phyloP scores from a whole-genome alignment of 2,329 filamentous ascomycete species.

The Cyclaneusma minus region DNA sequence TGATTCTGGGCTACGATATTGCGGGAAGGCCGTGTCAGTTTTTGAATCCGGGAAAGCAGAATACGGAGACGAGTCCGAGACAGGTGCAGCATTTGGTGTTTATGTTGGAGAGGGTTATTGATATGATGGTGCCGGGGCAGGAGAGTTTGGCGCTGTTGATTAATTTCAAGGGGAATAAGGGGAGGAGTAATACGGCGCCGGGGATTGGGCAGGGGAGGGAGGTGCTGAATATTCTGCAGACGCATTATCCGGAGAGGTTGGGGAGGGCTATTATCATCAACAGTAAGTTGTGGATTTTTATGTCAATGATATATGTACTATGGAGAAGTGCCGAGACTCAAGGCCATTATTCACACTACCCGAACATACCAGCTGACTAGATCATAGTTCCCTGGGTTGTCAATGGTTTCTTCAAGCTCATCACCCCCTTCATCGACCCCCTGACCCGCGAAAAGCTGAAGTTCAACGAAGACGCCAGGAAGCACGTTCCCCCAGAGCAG shows the following conservation, averaged over 20 bases:
- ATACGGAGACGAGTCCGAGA: constrained; percentile 71
- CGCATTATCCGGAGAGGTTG: constrained; percentile 85
- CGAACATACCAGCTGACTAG: constrained; percentile 7
- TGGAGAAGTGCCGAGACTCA: too few relatives aligned
- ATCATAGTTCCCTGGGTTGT: constrained; percentile 73
- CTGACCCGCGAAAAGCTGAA: constrained; percentile 88
- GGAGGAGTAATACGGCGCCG: constrained; percentile 57
- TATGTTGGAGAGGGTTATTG: constrained; percentile 83
- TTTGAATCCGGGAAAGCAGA: constrained; percentile 78
- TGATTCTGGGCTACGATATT: constrained; percentile 77
- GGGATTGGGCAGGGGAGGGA: constrained; percentile 63
- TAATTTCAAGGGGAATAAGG: constrained; percentile 74
- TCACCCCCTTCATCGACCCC: constrained; percentile 93
- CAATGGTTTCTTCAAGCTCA: constrained; percentile 87
- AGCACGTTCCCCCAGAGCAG: constrained; percentile 69
- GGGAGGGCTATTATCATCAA: constrained; percentile 84
- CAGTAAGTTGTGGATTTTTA: constrained; percentile 35
- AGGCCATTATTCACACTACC: not conserved
- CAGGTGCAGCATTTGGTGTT: constrained; percentile 91
- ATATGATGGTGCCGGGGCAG: constrained; percentile 73
- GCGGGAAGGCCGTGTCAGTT: constrained; percentile 79
- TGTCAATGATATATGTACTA: too few relatives aligned
- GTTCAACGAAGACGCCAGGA: constrained; percentile 83
- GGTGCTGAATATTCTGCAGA: constrained; percentile 83
- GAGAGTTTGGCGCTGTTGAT: constrained; percentile 79